These are phyloP conservation scores for Cytidiella melzeri DNA, from an alignment of 768 basidiomycete species.

Conservation along the genomic window DNA sequence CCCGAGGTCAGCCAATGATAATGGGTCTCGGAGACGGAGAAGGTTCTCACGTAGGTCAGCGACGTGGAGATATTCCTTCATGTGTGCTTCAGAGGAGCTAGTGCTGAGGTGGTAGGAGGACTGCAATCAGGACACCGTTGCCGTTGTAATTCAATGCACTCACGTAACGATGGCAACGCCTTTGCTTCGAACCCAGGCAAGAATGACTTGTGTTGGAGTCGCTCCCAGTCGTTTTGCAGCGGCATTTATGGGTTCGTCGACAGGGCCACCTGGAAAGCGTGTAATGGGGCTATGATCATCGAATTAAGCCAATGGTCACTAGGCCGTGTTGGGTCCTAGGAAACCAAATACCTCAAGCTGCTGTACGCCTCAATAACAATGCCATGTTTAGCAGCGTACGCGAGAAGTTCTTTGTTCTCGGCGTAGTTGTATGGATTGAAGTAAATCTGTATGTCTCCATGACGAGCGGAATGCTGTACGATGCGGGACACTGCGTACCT, in stretches of 20 bases:
- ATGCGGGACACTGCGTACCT: conserved; percentile 37
- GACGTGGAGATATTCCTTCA: conserved; percentile 62
- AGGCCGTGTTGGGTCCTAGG: neutral
- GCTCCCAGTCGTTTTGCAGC: conserved; percentile 49
- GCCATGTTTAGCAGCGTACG: conserved; percentile 46
- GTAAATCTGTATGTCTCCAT: conserved; percentile 39
- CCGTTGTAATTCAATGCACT: no score
- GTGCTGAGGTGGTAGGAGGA: conserved; percentile 34
- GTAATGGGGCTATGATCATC: conserved; percentile 47
- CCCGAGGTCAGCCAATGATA: no score
- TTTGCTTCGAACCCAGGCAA: conserved; percentile 66
- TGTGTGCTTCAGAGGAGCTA: conserved; percentile 50
- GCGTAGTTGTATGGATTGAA: conserved; percentile 71
- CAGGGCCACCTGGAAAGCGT: conserved; percentile 52
- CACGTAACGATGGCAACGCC: conserved; percentile 61
- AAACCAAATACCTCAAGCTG: conserved; percentile 44
- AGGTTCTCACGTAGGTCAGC: conserved; percentile 47
- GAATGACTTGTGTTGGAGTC: conserved; percentile 59
- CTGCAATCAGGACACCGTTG: neutral
- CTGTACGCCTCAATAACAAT: conserved; percentile 64
- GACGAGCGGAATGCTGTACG: neutral
- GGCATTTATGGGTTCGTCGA: conserved; percentile 48
- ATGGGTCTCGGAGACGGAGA: neutral
- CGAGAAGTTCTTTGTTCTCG: conserved; percentile 48
- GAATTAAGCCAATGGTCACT: neutral